Evolutionary conservation across 306 rosid genomes (phyloP).

Genomic region (Prunus campanulata): DNA sequence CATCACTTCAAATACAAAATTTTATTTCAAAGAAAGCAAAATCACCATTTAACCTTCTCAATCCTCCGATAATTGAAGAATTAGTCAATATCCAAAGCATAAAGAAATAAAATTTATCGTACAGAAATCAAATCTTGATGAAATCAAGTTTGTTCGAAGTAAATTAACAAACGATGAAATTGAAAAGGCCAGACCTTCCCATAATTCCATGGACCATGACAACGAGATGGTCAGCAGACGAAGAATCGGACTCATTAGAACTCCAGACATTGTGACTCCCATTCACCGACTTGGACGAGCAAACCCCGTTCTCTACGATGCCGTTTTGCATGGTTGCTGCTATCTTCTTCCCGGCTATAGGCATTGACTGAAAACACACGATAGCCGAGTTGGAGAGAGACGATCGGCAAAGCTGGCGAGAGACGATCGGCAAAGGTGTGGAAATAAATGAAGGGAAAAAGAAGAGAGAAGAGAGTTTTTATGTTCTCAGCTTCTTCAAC

Average conservation of each 20-base stretch:
- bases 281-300: conserved; percentile 52
- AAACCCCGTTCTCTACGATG: conserved; percentile 42
- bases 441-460: not conserved
- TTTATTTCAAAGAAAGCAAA: not conserved
- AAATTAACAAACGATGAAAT: not conserved
- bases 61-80: not conserved
- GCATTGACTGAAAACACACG: not conserved
- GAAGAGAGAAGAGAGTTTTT: conserved; percentile 1
- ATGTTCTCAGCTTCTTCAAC: not conserved
- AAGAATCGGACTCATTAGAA: conserved; percentile 57
- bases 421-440: too few relatives aligned
- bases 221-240: conserved; percentile 84
- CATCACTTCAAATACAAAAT: not conserved
- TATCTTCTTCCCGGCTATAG: not conserved
- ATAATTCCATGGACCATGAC: conserved; percentile 93
- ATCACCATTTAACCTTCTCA: not conserved
- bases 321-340: conserved; percentile 51
- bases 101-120: not conserved
- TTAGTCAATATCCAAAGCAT: too few relatives aligned
- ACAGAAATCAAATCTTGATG: not conserved
- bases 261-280: conserved; percentile 88
- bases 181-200: conserved; percentile 57
- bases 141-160: not conserved
- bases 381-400: not conserved
- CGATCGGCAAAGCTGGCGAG: too few relatives aligned